Conservation (phyloP, 2,329 filamentous ascomycete genomes). For the Exophiala viscosa region DNA sequence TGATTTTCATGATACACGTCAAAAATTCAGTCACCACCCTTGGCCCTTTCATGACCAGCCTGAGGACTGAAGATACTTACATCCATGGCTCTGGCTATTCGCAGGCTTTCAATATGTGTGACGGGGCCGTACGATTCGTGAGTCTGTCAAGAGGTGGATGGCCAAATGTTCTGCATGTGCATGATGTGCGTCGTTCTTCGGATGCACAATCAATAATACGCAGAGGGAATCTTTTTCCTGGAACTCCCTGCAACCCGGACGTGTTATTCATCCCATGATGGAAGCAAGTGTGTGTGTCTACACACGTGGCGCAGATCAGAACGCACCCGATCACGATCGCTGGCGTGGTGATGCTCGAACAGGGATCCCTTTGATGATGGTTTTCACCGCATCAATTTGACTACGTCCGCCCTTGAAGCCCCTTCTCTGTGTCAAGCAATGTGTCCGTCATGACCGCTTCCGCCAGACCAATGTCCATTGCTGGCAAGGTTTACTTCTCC, state of each 20-base stretch:
- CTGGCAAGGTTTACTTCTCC: neutral
- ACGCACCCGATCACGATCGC: neutral
- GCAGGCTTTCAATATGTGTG: neutral
- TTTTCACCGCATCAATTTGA: neutral
- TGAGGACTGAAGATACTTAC: neutral
- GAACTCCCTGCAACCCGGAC: too few relatives aligned
- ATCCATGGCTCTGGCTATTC: neutral
- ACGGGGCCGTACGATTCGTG: too few relatives aligned
- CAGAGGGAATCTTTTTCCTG: too few relatives aligned
- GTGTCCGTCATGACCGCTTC: neutral
- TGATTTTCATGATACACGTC: conserved; percentile 1
- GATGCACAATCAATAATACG: too few relatives aligned
- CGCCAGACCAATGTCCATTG: neutral
- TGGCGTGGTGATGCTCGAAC: neutral
- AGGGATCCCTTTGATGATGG: neutral
- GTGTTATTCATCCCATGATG: too few relatives aligned
- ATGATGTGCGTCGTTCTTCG: too few relatives aligned
- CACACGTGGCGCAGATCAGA: neutral
- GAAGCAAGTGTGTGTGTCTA: too few relatives aligned
- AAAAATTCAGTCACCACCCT: neutral
- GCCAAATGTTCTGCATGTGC: too few relatives aligned
- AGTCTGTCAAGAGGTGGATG: too few relatives aligned
- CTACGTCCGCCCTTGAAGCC: neutral
- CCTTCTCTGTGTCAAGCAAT: neutral
- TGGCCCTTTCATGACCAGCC: neutral